Evolutionary conservation across 1,284 basidiomycete species (phyloP).

Genomic region (Mycena sp.): DNA sequence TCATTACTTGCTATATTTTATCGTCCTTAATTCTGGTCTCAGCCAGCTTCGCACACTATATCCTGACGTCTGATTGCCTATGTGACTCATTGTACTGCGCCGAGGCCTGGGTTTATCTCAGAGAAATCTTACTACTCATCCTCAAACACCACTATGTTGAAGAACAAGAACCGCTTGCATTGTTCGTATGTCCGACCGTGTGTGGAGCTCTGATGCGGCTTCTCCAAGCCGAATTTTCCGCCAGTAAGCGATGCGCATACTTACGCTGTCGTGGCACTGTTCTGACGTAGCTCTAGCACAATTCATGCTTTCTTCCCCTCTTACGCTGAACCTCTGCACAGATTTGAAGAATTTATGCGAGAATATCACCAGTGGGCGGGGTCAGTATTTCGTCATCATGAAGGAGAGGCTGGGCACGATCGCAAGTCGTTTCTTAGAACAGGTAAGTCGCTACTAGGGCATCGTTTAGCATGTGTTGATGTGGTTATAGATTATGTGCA

Average conservation of each 20-base stretch:
- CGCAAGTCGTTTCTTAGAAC: constrained; percentile 34
- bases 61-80: constrained; percentile 41
- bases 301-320: constrained; percentile 54
- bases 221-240: constrained; percentile 37
- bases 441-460: constrained; percentile 22
- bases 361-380: constrained; percentile 2
- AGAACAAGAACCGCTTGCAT: constrained; percentile 58
- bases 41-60: constrained; percentile 64
- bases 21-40: not conserved
- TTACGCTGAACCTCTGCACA: constrained; percentile 54
- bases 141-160: constrained; percentile 51
- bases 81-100: constrained; percentile 49
- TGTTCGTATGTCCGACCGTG: constrained; percentile 57
- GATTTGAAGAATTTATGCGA: constrained; percentile 35
- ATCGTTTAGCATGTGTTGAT: not conserved
- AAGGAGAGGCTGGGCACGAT: constrained; percentile 29
- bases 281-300: constrained; percentile 33
- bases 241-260: constrained; percentile 43
- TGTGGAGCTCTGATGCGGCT: constrained; percentile 58
- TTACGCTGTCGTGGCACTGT: not conserved
- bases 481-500: constrained; percentile 16
- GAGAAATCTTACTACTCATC: constrained; percentile 58
- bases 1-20: not conserved
- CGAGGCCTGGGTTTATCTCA: constrained; percentile 66
- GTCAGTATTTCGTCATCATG: constrained; percentile 33